Base-by-base conservation (phyloP, 768 basidiomycete genomes). In the Leucocoprinus sp. region DNA sequence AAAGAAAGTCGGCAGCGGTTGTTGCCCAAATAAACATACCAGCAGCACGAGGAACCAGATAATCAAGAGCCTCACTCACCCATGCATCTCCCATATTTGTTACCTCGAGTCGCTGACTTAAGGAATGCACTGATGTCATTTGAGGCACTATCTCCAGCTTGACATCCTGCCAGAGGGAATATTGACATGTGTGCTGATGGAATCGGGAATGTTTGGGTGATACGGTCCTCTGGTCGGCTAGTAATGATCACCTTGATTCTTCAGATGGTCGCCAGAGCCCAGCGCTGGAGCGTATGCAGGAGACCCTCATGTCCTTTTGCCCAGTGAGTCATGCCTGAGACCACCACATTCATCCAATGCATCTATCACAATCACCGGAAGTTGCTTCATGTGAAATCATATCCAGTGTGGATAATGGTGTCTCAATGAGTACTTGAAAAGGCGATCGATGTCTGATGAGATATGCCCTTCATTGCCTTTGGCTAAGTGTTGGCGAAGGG, bases 341-440 rank as follows among this genome's bases (percentile, higher is more conserved):
- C 56, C 54, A 8, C 59, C 58, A 46, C 58, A 61, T 42, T 63
- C 60, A 37, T 64, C 63, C 36, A 60, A 31, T 4, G 62, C 63
- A 47, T 64, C 63, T 28, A 64, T 52, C 5, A 63, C 54, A 23
- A 62, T 48, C 7, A 58, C 51, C 2, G 52, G 50, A 15, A 50
- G 34, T 14, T 49, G n/a, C 34, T 9, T 42, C 42, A 14, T 7
- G 14, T 1, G 49, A 44, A 12, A 48, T 44, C 9, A 49, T 43
- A 5, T n/a, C 37, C 24, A 42, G 44, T 18, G 17, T 39, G 12
- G 18, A 45, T 37, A 58, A 42, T 4, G 58, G 53, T 28, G 51
- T 54, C 33, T 54, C 42, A 18, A 61, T 54, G 6, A 58, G 45
- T 21, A 45, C 31, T 38, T 44, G 39, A 60, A 60, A 1, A 54